Evolutionary conservation across 2,329 filamentous ascomycete species (phyloP).

Genomic region (Mycosphaerella sp.): DNA sequence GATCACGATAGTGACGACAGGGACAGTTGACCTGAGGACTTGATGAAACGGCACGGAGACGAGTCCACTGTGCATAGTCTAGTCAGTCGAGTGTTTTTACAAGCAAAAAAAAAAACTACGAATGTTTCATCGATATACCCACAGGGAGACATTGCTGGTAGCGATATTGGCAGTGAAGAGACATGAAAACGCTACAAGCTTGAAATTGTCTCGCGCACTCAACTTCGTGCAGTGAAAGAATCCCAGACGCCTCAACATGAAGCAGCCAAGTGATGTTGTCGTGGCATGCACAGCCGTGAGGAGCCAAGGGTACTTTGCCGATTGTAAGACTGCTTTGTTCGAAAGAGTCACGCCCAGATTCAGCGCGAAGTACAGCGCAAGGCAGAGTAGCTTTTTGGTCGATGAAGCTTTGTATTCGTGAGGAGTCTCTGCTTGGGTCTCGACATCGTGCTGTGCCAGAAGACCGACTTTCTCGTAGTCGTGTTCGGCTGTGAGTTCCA

Average conservation of each 20-base stretch:
- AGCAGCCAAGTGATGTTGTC: conserved; percentile 52
- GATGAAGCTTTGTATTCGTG: conserved; percentile 24
- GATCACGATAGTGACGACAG: conserved; percentile 57
- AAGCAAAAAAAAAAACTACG: neutral
- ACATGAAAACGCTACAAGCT: conserved; percentile 52
- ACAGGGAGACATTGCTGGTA: conserved; percentile 56
- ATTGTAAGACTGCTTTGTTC: conserved; percentile 50
- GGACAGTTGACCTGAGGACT: conserved; percentile 57
- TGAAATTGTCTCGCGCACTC: conserved; percentile 48
- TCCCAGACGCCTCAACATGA: conserved; percentile 47
- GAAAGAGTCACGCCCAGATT: conserved; percentile 50
- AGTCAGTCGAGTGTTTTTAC: neutral
- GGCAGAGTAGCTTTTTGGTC: conserved; percentile 22
- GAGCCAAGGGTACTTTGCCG: conserved; percentile 53
- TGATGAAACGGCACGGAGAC: conserved; percentile 61
- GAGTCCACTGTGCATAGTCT: conserved; percentile 19
- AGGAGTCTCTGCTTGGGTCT: conserved; percentile 6
- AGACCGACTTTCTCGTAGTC: neutral
- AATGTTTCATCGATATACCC: too few species aligned
- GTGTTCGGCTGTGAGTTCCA: neutral
- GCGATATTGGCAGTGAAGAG: conserved; percentile 62
- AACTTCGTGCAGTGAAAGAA: conserved; percentile 51
- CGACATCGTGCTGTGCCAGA: neutral
- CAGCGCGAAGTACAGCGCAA: conserved; percentile 44
- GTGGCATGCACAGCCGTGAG: conserved; percentile 54